These are phyloP conservation scores for Melaleuca alternifolia DNA, from an alignment of 345 rosid species.

Conservation along the genomic window DNA sequence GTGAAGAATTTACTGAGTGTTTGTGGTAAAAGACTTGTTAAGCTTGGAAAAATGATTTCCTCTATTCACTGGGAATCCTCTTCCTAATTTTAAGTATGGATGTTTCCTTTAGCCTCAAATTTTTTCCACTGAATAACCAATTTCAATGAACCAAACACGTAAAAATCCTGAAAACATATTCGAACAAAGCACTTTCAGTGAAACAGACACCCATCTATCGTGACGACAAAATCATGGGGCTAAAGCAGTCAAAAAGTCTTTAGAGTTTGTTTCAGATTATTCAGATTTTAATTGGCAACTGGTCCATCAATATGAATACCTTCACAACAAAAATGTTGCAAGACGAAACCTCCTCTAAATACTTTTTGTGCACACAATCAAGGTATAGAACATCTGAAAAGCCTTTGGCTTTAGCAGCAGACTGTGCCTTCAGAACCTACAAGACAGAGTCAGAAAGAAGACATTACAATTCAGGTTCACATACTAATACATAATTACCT, in stretches of 20 bases:
- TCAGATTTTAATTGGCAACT: neutral
- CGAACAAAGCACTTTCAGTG: neutral
- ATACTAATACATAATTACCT: neutral
- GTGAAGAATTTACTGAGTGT: neutral
- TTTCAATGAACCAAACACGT: neutral
- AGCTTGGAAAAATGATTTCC: neutral
- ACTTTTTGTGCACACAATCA: slow-evolving; percentile 74
- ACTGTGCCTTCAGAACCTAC: slow-evolving; percentile 82
- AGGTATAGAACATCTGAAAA: slow-evolving; percentile 90
- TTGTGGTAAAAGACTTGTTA: neutral
- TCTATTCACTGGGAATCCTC: neutral
- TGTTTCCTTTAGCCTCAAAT: neutral
- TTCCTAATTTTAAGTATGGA: neutral
- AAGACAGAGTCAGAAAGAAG: neutral
- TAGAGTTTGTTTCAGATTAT: neutral
- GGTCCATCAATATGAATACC: slow-evolving; percentile 17
- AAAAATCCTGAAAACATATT: neutral
- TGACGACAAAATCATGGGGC: neutral
- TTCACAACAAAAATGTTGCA: slow-evolving; percentile 86
- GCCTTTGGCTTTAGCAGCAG: slow-evolving; percentile 78
- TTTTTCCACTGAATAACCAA: neutral
- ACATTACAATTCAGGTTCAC: neutral
- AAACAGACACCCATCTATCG: neutral
- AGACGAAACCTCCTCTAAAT: slow-evolving; percentile 89
- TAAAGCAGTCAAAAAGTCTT: neutral